Evolutionary conservation across 73 alveolate genomes (phyloP), one percentile per base, ranked within the genome.

Genomic region (Paramecium caudatum): DNA sequence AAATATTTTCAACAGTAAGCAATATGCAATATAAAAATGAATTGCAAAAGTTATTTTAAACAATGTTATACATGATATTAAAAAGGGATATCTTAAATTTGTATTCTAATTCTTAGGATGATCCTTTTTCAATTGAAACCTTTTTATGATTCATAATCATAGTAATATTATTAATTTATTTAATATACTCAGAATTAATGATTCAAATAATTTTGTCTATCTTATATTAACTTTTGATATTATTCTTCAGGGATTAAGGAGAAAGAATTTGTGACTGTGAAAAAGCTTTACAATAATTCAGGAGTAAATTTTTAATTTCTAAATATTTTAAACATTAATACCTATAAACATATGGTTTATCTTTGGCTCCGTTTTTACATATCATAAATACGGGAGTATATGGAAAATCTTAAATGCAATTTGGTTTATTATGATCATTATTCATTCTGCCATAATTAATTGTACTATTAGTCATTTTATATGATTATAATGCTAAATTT

Each of bases 361-460:
- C 5, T 55, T 83, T 36, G 36, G 39, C 55, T 83, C 82, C 91
- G 32, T 83, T 83, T 36, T 83, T 83, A 34, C 61, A 83, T 6
- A 83, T 85, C 91, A 83, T 83, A 45, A 83, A 83, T 16, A 83
- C 91, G 7, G 91, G 91, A 17, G 91, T 83, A 17, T 49, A 83
- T 1, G 91, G 91, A 33, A 32, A 83, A 50, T 55, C 82, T 32
- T 65, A 47, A 5, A 70, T 70, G 13, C 85, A 55, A 32, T 61
- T 33, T 13, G 82, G 85, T 37, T 65, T 30, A 55, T 50, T 83
- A 15, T 48, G 49, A 49, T 83, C 91, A 49, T 65, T 55, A 45
- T 83, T 83, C 91, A 83, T 83, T 55, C 91, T 45, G 3, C 82
- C 49, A 50, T 13, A 83, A 10, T 21, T 48, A 8, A 83, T 65